Evolutionary conservation across 768 basidiomycete species (phyloP).

Genomic region (Chiua virens): DNA sequence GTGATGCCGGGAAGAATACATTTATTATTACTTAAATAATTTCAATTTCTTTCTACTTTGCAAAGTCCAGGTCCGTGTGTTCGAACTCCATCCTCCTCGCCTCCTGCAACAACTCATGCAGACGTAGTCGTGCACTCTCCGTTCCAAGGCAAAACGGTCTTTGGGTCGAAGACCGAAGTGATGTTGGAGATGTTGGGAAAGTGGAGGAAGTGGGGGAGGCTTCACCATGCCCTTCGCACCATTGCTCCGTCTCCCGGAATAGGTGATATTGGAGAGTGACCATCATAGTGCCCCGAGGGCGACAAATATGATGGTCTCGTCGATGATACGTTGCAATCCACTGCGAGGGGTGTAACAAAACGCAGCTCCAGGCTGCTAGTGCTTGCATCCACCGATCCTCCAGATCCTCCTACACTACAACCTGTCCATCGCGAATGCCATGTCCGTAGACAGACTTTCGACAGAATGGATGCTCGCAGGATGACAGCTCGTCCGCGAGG

Average conservation of each 20-base stretch:
- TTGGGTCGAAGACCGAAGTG: too few species aligned
- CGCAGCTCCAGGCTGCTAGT: slow-evolving; percentile 20
- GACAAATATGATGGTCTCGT: slow-evolving; percentile 7
- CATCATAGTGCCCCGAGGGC: slow-evolving; percentile 19
- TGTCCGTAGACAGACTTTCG: slow-evolving; percentile 10
- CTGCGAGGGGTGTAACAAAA: slow-evolving; percentile 11
- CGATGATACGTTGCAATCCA: background rate
- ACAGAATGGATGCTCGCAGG: slow-evolving; percentile 1
- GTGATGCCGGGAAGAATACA: too few species aligned
- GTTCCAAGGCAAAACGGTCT: slow-evolving; percentile 5
- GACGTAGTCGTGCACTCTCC: slow-evolving; percentile 8
- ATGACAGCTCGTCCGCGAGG: slow-evolving; percentile 11
- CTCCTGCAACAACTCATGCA: slow-evolving; percentile 18
- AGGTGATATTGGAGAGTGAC: background rate
- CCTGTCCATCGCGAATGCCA: background rate
- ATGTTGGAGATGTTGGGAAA: background rate
- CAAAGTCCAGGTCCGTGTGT: too few species aligned
- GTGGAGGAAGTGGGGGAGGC: background rate
- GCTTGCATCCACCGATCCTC: slow-evolving; percentile 3
- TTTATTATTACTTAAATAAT: too few species aligned
- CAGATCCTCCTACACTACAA: background rate
- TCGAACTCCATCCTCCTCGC: slow-evolving; percentile 6
- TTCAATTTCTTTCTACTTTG: too few species aligned
- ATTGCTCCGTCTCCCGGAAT: background rate
- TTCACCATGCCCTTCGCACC: background rate